Percentiles rank a stretch among this genome's conserved stretches.
Evolutionary conservation across 768 basidiomycete genomes (phyloP).

Genomic region (Pleurotus djamor): DNA sequence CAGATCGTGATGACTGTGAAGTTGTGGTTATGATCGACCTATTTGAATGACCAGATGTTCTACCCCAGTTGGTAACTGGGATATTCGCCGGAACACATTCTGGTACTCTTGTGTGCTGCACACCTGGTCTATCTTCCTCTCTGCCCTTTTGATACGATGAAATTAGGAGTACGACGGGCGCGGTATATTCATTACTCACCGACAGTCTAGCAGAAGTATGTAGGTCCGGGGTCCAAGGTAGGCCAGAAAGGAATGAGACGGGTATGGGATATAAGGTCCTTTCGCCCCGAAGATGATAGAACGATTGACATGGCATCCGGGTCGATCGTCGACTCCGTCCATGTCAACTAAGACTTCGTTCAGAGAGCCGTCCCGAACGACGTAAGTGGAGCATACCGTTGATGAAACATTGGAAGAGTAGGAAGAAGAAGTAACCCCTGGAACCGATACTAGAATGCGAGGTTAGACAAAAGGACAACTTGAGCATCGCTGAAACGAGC

Average conservation of each 20-base stretch:
- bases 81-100: slow-evolving; percentile 65
- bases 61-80: slow-evolving; percentile 56
- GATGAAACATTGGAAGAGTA: slow-evolving; percentile 93
- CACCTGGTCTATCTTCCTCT: slow-evolving; percentile 81
- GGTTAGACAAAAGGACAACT: slow-evolving; percentile 1
- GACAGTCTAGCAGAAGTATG: slow-evolving; percentile 79
- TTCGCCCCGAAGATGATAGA: slow-evolving; percentile 71
- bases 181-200: slow-evolving; percentile 40
- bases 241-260: slow-evolving; percentile 79
- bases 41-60: slow-evolving; percentile 86
- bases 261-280: slow-evolving; percentile 78
- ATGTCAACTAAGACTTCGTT: slow-evolving; percentile 45
- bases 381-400: slow-evolving; percentile 47
- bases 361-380: slow-evolving; percentile 13
- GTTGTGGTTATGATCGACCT: slow-evolving; percentile 36
- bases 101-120: slow-evolving; percentile 75
- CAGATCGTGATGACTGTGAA: not conserved
- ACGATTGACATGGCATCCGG: slow-evolving; percentile 62
- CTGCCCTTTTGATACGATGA: slow-evolving; percentile 31
- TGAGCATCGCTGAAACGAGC: slow-evolving; percentile 12
- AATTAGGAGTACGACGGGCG: not conserved
- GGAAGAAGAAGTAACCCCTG: slow-evolving; percentile 87
- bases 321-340: slow-evolving; percentile 69
- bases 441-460: slow-evolving; percentile 62
- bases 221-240: slow-evolving; percentile 78